Base-by-base conservation (phyloP, 2,329 filamentous ascomycete species). In the Microsporum ferrugineum region DNA sequence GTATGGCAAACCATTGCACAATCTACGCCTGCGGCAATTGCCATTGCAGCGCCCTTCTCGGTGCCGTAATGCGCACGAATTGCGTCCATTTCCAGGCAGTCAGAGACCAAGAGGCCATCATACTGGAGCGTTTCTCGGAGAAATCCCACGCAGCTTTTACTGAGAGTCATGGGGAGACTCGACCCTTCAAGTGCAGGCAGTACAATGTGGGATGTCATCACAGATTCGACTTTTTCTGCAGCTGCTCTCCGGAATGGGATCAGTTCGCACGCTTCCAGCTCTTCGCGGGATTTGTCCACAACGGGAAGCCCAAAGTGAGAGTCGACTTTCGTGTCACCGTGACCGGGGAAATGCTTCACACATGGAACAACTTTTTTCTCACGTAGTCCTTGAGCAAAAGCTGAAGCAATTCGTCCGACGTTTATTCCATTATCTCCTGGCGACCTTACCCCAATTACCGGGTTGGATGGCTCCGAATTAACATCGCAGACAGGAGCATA, bases 1-100 rank as follows among this genome's bases (percentile, higher is more conserved):
- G 75, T 77, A 63, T 78, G 75, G 49, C 75, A 78, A n/a, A 79
- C 68, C 75, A 78, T 77, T 4, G 76, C 66, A 59, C 73, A 77
- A 61, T 79, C 76, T 57, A 72, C 73, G 23, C 77, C 76, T 36
- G 76, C 75, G 60, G 71, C 73, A 31, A 79, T 65, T 5, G 75
- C 72, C 61, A 76, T 71, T 4, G 75, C 70, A 2, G 76, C 72
- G 41, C 73, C 73, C 57, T 71, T 70, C 56, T 76, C 74, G 0
- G 75, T 76, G 2, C 75, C 74, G 62, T 73, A 75, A 12, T 72
- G 76, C 2, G 71, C 68, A 17, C 72, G 70, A 6, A 78, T 74
- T 2, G 75, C 73, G 45, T 77, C 72, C 76, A 78, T 77, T 62
- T 78, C 75, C 43, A 78, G 67, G 63, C 75, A 78, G 55, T 78